phyloP scores from a whole-genome alignment of 2,329 filamentous ascomycete genomes.

The Botrytis paeoniae region DNA sequence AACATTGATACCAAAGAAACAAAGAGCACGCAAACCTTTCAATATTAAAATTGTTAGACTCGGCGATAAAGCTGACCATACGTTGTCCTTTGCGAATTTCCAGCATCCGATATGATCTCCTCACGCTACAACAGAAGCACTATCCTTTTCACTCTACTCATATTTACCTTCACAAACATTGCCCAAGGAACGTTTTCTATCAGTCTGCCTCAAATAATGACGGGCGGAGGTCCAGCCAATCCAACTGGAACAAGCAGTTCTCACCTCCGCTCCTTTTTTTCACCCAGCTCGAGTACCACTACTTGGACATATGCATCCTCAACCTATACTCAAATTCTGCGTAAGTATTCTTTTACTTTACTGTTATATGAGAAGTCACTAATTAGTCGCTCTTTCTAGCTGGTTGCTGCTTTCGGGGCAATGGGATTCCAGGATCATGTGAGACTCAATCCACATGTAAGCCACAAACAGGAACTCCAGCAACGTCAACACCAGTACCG shows the following conservation, averaged over 20 bases:
- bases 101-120: background rate
- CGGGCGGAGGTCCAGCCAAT: background rate
- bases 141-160: background rate
- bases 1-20: background rate
- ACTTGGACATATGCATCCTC: background rate
- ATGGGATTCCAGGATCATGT: background rate
- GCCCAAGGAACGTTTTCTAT: background rate
- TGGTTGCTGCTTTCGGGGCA: background rate
- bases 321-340: background rate
- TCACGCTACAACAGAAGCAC: background rate
- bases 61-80: fast-evolving
- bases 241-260: background rate
- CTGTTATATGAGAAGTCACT: fast-evolving
- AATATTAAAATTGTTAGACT: too few species aligned
- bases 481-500: background rate
- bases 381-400: background rate
- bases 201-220: background rate
- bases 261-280: background rate
- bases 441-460: background rate
- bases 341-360: background rate
- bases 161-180: background rate
- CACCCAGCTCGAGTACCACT: background rate
- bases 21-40: background rate
- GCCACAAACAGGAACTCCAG: background rate
- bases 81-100: background rate